Conservation (phyloP, 192 early-diverging fungal species). For the Linnemannia exigua region DNA sequence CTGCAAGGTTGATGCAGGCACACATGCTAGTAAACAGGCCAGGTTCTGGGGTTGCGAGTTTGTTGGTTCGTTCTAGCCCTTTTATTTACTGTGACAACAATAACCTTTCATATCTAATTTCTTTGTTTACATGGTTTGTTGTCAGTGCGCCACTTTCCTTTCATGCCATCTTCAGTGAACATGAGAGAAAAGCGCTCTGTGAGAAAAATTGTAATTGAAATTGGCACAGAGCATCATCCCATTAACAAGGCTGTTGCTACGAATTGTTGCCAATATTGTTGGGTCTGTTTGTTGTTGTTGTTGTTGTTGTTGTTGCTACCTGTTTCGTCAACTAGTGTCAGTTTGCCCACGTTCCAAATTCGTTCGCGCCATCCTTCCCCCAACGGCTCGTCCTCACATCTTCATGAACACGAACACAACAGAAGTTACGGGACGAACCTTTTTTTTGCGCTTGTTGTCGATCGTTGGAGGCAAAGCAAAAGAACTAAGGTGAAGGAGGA, state of each 20-base stretch:
- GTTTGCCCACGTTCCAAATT: background rate
- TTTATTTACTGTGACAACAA: background rate
- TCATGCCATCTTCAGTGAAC: background rate
- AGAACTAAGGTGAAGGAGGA: background rate
- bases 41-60: background rate
- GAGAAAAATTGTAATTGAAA: background rate
- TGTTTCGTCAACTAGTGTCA: background rate
- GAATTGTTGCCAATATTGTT: background rate
- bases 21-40: background rate
- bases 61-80: background rate
- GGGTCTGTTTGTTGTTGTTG: background rate
- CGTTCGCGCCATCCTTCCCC: background rate
- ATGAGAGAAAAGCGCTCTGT: background rate
- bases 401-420: background rate
- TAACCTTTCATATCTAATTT: background rate
- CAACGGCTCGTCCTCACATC: background rate
- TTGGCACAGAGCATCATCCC: background rate
- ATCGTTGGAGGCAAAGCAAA: background rate
- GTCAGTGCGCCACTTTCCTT: background rate
- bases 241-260: background rate
- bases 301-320: background rate
- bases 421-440: background rate
- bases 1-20: constrained; percentile 7
- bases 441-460: background rate
- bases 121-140: background rate